A percentile compares a stretch with the other conserved stretches of the same genome.
phyloP scores from a whole-genome alignment of 2,329 filamentous ascomycete species.

The Paracamarosporium sp. region DNA sequence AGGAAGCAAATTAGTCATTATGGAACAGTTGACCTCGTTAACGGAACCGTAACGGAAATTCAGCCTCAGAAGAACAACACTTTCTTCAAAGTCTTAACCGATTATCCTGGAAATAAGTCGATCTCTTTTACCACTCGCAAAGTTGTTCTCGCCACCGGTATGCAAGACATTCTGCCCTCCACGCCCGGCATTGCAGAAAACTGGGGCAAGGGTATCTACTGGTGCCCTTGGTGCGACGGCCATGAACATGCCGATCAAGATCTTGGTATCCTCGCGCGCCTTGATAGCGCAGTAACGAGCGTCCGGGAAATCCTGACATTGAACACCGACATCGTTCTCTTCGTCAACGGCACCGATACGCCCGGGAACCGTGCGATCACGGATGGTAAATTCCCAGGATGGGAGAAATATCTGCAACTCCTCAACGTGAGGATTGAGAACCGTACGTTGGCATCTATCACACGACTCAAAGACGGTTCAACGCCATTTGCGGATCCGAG shows the following conservation, averaged over 20 bases:
- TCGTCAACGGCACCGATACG: constrained; percentile 1
- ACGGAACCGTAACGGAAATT: background rate
- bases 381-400: background rate
- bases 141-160: constrained; percentile 1
- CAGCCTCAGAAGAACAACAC: constrained; percentile 1
- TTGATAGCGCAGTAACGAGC: background rate
- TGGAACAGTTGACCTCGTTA: constrained; percentile 1
- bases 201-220: constrained; percentile 9
- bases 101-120: background rate
- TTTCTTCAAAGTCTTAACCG: background rate
- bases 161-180: constrained; percentile 1
- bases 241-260: constrained; percentile 7
- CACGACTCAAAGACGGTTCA: constrained; percentile 1
- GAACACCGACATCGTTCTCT: constrained; percentile 1
- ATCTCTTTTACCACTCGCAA: constrained; percentile 3
- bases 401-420: constrained; percentile 3
- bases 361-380: background rate
- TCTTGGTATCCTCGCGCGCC: constrained; percentile 5
- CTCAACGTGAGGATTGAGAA: constrained; percentile 5
- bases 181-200: background rate
- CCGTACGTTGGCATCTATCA: constrained; percentile 1
- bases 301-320: constrained; percentile 1
- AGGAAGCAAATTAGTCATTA: constrained; percentile 1
- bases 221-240: constrained; percentile 8
- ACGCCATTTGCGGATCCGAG: background rate